Base-by-base conservation (phyloP, 768 basidiomycete species). In the Lactarius vividus region DNA sequence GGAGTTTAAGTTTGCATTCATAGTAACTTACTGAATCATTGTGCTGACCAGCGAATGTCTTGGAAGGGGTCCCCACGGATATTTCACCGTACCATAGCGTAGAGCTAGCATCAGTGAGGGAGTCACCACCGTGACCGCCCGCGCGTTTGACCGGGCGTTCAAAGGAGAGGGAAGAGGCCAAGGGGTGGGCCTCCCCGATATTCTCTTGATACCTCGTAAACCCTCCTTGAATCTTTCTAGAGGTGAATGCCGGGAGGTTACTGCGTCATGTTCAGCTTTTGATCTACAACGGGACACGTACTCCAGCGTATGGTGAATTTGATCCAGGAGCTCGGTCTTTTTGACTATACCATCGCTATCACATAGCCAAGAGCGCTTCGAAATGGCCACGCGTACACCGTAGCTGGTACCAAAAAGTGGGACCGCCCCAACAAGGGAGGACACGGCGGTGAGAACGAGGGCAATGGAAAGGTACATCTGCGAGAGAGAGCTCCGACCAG, bases 81-180 rank as follows among this genome's bases (percentile, higher is more conserved):
- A 70, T 46, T n/a, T 20, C 11, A 4, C 69, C 69, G 31, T 35
- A 64, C 69, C 69, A 69, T 7, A 69, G 52, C 9, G 2, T 1
- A 16, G 31, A 28, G 15, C 8, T 3, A 35, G 37, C 20, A 28
- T 65, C 40, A 4, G 33, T 67, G 28, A 70, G 40, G 15, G 54
- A 4, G 46, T 20, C 26, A 58, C 63, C 58, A 28, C n/a, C 40
- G 18, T 9, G 39, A 39, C 39, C 23, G 33, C 39, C 37, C 3
- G 18, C 49, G 33, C 35, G 61, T 35, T 63, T 57, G 53, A 7
- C 20, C 20, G 23, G n/a, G 5, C 7, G 23, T 10, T 20, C 46
- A 39, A 58, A 35, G 2, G 31, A 44, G 31, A 57, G n/a, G 16
- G 23, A 49, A 31, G 7, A 44, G 44, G 37, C 49, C 31, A 60